phyloP scores from a whole-genome alignment of 192 early-diverging fungal genomes.

The Entomortierella beljakovae region DNA sequence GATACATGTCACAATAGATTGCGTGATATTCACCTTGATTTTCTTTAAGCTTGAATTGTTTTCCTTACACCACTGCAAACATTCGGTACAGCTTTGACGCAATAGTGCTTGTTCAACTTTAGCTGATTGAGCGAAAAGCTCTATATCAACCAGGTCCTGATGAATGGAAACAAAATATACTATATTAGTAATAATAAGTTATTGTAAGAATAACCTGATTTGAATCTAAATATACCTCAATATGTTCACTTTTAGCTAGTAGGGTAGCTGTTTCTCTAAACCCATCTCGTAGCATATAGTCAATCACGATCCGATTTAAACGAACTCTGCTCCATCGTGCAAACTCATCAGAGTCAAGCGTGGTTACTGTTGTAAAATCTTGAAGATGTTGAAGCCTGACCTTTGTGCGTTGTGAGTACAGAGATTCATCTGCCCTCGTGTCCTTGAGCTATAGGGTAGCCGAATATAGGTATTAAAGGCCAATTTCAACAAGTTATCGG shows the following conservation, averaged over 20 bases:
- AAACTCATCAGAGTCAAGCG: slow-evolving; percentile 77
- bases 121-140: slow-evolving; percentile 87
- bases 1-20: not conserved
- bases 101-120: slow-evolving; percentile 84
- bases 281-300: slow-evolving; percentile 95
- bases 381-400: slow-evolving; percentile 82
- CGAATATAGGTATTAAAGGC: no score
- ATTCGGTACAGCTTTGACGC: slow-evolving; percentile 84
- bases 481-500: no score
- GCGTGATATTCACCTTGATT: slow-evolving; percentile 71
- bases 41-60: slow-evolving; percentile 92
- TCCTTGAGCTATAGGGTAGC: slow-evolving; percentile 69
- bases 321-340: slow-evolving; percentile 87
- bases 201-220: not conserved
- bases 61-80: slow-evolving; percentile 94
- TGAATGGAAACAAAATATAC: no score
- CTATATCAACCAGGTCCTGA: slow-evolving; percentile 89
- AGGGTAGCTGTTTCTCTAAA: slow-evolving; percentile 79
- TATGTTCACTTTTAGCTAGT: slow-evolving; percentile 69
- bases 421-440: slow-evolving; percentile 79
- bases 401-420: slow-evolving; percentile 76
- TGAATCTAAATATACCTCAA: slow-evolving; percentile 64
- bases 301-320: slow-evolving; percentile 90
- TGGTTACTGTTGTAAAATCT: slow-evolving; percentile 73
- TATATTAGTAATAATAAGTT: not conserved